Conservation (phyloP, 23 red algal species). For the Cyanidioschyzon merolae region DNA sequence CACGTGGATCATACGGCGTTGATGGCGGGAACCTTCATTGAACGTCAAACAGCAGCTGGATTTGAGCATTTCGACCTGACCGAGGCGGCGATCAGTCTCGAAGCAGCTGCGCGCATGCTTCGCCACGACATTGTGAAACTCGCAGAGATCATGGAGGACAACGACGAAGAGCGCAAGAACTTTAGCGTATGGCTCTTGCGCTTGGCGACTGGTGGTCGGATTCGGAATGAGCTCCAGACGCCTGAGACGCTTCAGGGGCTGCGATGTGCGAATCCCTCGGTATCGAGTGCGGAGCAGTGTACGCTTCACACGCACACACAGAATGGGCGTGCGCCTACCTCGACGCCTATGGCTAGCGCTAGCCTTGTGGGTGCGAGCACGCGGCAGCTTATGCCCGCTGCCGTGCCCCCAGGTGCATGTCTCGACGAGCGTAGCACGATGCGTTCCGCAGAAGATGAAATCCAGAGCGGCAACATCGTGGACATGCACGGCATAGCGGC, state of each 20-base stretch:
- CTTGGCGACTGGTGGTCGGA: not conserved
- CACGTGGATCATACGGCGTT: conserved; percentile 13
- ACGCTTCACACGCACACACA: too few species aligned
- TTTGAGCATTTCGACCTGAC: conserved; percentile 15
- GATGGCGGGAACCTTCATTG: not conserved
- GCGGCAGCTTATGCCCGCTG: not conserved
- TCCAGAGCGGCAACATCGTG: not conserved
- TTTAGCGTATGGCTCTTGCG: conserved; percentile 8
- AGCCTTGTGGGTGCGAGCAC: not conserved
- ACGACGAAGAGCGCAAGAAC: not conserved
- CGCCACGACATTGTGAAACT: not conserved
- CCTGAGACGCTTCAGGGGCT: not conserved
- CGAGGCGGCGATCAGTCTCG: conserved; percentile 18
- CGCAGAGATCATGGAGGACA: conserved; percentile 10
- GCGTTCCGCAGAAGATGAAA: not conserved
- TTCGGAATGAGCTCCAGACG: not conserved
- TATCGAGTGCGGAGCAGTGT: not conserved
- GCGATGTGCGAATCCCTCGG: too few species aligned
- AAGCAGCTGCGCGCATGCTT: conserved; percentile 9
- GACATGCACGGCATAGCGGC: conserved; percentile 2
- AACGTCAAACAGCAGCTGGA: not conserved
- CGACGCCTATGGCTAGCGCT: not conserved
- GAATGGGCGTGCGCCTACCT: not conserved
- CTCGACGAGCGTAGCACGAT: not conserved
- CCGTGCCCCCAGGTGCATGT: too few species aligned